phyloP scores from a whole-genome alignment of 2,329 filamentous ascomycete species.

The Pestalotiopsis sp. region DNA sequence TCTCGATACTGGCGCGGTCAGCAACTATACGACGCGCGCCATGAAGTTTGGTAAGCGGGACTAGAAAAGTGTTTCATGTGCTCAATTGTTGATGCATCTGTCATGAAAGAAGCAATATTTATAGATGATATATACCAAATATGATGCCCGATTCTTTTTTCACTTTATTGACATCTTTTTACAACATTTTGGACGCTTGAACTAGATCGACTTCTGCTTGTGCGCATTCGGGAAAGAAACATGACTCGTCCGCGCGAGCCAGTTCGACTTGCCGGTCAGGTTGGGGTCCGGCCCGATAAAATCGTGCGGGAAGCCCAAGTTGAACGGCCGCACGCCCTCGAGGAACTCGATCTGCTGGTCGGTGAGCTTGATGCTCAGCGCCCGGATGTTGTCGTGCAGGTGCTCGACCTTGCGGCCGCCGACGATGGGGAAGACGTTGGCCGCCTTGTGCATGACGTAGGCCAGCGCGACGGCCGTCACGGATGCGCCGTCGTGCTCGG shows the following conservation, averaged over 20 bases:
- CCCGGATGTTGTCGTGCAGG: conserved; percentile 50
- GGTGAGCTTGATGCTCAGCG: conserved; percentile 44
- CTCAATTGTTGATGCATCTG: neutral
- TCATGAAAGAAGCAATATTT: too few species aligned
- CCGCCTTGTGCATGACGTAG: conserved; percentile 29
- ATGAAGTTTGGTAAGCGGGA: conserved; percentile 6
- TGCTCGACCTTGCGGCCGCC: conserved; percentile 50
- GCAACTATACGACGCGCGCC: conserved; percentile 1
- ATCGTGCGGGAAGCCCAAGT: conserved; percentile 50
- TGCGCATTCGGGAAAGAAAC: conserved; percentile 5
- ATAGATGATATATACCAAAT: neutral
- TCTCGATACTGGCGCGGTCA: conserved; percentile 37
- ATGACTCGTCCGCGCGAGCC: conserved; percentile 8
- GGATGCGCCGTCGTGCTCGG: conserved; percentile 8
- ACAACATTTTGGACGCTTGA: neutral
- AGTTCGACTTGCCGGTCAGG: conserved; percentile 3
- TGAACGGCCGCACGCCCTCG: conserved; percentile 48
- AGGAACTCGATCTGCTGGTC: conserved; percentile 50
- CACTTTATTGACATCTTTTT: neutral
- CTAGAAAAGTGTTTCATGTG: neutral
- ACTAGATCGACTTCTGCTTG: neutral
- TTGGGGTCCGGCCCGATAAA: conserved; percentile 16
- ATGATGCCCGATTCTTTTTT: neutral
- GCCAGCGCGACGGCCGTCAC: conserved; percentile 6
- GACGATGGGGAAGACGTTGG: conserved; percentile 48